Conservation (phyloP, 176 grass and related monocot genomes). For the Zoysia japonica region DNA sequence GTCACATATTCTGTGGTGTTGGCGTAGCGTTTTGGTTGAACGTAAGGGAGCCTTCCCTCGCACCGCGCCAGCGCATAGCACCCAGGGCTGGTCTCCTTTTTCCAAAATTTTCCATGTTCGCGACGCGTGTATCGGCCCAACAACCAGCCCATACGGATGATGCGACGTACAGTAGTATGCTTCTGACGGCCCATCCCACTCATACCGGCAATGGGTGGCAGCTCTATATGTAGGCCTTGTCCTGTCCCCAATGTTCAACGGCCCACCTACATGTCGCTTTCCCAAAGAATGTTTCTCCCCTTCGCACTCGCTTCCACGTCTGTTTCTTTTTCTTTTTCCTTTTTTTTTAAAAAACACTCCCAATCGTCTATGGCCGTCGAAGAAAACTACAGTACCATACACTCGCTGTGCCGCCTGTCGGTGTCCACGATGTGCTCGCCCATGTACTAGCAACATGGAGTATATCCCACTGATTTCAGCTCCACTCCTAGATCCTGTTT, state of each 20-base stretch:
- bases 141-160: too few species aligned
- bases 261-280: not conserved
- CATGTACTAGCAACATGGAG: not conserved
- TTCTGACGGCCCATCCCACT: too few species aligned
- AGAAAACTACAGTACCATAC: not conserved
- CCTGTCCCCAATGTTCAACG: not conserved
- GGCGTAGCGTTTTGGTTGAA: not conserved
- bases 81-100: too few species aligned
- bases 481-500: not conserved
- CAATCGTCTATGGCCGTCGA: not conserved
- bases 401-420: not conserved
- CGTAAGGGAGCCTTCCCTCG: too few species aligned
- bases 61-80: too few species aligned
- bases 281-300: not conserved
- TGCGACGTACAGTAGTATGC: too few species aligned
- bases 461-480: not conserved
- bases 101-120: too few species aligned
- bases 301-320: not conserved
- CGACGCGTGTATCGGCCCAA: too few species aligned
- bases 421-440: not conserved
- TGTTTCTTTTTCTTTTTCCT: not conserved
- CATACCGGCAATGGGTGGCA: not conserved
- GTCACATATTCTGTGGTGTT: not conserved
- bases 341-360: too few species aligned
- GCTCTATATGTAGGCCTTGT: not conserved